These are phyloP conservation scores for Dryas integrifolia DNA, from an alignment of 331 rosid genomes.

Conservation along the genomic window DNA sequence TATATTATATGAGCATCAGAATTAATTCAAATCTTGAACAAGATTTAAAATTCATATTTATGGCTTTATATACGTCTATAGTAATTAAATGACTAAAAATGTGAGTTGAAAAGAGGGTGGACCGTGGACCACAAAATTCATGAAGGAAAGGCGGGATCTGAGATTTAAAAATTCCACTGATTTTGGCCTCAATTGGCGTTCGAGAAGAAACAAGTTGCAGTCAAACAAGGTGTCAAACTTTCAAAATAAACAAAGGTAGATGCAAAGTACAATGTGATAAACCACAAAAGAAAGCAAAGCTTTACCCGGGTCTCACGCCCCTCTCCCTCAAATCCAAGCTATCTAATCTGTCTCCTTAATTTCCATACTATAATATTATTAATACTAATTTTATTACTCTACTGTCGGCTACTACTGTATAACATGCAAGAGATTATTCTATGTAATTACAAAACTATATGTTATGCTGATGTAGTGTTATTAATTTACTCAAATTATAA, in stretches of 20 bases:
- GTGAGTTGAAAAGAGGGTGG: not conserved
- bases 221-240: slow-evolving; percentile 28
- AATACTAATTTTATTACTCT: no score
- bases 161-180: slow-evolving; percentile 4
- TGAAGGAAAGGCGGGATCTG: slow-evolving; percentile 27
- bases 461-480: no score
- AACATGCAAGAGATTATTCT: no score
- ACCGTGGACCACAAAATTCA: slow-evolving; percentile 17
- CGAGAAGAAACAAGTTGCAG: slow-evolving; percentile 9
- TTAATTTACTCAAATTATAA: no score
- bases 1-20: no score
- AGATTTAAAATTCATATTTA: no score
- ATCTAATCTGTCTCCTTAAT: no score
- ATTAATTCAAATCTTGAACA: no score
- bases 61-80: not conserved
- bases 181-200: slow-evolving; percentile 26
- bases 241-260: slow-evolving; percentile 23
- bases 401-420: no score
- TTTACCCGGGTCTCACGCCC: slow-evolving; percentile 37
- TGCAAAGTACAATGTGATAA: slow-evolving; percentile 17
- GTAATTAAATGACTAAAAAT: not conserved
- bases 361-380: no score
- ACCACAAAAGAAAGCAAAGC: slow-evolving; percentile 21
- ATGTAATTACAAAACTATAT: no score
- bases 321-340: not conserved